Evolutionary conservation across 2,329 filamentous ascomycete species (phyloP).

Genomic region (Aspergillus versicolor): DNA sequence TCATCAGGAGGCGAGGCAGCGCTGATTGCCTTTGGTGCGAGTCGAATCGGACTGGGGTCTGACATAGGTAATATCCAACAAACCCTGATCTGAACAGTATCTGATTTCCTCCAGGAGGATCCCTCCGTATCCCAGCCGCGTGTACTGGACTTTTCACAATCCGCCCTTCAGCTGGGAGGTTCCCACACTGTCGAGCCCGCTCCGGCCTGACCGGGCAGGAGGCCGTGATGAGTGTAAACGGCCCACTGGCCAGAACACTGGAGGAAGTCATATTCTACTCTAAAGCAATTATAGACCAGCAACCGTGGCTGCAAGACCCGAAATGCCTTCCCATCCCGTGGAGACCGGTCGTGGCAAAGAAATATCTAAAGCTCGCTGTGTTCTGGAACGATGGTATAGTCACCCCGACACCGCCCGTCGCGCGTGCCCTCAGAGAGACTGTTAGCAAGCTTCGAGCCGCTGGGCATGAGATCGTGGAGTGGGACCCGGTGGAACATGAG

Average conservation of each 20-base stretch:
- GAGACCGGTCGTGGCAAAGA: conserved; percentile 25
- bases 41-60: conserved; percentile 34
- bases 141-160: conserved; percentile 41
- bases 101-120: conserved; percentile 26
- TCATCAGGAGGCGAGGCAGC: conserved; percentile 39
- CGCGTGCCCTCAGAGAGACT: conserved; percentile 53
- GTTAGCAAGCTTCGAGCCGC: conserved; percentile 58
- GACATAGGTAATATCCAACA: conserved; percentile 34
- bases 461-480: conserved; percentile 44
- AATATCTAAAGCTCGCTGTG: conserved; percentile 55
- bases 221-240: conserved; percentile 63
- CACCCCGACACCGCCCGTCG: conserved; percentile 62
- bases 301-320: conserved; percentile 59
- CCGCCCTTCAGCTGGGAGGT: conserved; percentile 41
- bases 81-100: no score
- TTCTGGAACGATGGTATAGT: conserved; percentile 63
- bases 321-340: conserved; percentile 60
- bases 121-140: conserved; percentile 40
- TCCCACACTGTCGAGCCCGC: conserved; percentile 37
- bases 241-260: conserved; percentile 59
- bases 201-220: conserved; percentile 66
- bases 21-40: conserved; percentile 32
- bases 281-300: conserved; percentile 46
- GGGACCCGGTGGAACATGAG: conserved; percentile 26
- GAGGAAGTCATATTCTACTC: conserved; percentile 58